Percentiles rank a stretch among this genome's conserved stretches.
Evolutionary conservation across 331 rosid genomes (phyloP).

Genomic region (Erythrophleum ivorense): DNA sequence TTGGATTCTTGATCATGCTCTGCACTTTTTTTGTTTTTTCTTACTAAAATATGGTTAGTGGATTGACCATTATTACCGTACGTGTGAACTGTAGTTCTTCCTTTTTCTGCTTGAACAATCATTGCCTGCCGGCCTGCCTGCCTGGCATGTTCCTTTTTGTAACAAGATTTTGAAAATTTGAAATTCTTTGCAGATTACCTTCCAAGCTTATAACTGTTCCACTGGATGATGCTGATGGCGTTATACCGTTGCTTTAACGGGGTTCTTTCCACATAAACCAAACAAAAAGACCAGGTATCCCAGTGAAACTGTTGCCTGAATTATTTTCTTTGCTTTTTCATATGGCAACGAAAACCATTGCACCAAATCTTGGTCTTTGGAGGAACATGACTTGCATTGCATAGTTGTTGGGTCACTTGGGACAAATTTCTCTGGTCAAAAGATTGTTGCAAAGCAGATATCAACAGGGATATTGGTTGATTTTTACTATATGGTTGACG

Average conservation of each 20-base stretch:
- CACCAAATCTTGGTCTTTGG: not conserved
- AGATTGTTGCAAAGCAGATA: conserved; percentile 20
- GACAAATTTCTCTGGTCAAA: conserved; percentile 19
- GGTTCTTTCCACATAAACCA: conserved; percentile 24
- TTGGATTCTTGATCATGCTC: conserved; percentile 62
- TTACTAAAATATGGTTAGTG: conserved; percentile 37
- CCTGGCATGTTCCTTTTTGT: conserved; percentile 32
- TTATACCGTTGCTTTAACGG: conserved; percentile 21
- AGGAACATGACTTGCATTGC: conserved; percentile 9
- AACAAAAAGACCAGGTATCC: conserved; percentile 13
- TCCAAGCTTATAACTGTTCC: conserved; percentile 35
- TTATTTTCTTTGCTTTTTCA: conserved; percentile 17
- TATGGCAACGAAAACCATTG: conserved; percentile 7
- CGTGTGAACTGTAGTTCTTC: conserved; percentile 40
- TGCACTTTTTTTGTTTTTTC: conserved; percentile 31
- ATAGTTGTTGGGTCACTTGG: conserved; percentile 5
- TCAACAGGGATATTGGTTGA: conserved; percentile 17
- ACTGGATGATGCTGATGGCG: conserved; percentile 25
- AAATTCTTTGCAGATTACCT: conserved; percentile 27
- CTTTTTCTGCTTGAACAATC: conserved; percentile 35
- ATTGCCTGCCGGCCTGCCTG: conserved; percentile 30
- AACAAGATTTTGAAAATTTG: conserved; percentile 22
- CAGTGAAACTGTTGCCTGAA: conserved; percentile 1
- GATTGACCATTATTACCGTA: conserved; percentile 34
- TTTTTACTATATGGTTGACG: conserved; percentile 13